Base-by-base conservation (phyloP, 2,329 filamentous ascomycete species). In the Pseudogymnoascus sp. region DNA sequence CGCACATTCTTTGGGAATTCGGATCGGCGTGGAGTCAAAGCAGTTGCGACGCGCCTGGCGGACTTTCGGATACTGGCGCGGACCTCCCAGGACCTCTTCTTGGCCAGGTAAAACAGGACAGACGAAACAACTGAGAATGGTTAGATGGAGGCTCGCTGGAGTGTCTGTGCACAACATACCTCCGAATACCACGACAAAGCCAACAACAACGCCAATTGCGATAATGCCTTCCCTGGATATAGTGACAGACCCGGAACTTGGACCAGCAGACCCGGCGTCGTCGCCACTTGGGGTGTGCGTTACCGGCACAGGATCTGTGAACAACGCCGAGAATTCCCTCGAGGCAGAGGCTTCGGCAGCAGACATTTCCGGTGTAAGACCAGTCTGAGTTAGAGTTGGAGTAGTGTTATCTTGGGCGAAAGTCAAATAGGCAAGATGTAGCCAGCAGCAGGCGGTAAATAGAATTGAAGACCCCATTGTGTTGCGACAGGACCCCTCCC, bases 61-160 rank as follows among this genome's bases (percentile, higher is more conserved):
- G 89, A 92, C 67, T 83, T 84, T 63, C 87, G 83, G 64, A 96
- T 80, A 31, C 82, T 88, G 72, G 90, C 85, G 64, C 87, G 84
- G 68, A 95, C 79, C 68, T 87, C 89, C 91, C 91, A 95, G 75
- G 93, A 89, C 56, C 87, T 85, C 77, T 91, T 92, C 80, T 95
- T 95, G 63, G 91, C 89, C 38, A 93, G 74, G 74, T 88, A 91
- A 77, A 89, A 96, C 29, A 95, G 83, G 66, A 87, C 88, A 89
- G 67, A 42, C 56, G 65, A 69, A 21, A 64, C 67, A 63, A 69
- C 67, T 68, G 61, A 67, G 33, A 62, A 46, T 56, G 62, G 13
- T 10, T 13, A 60, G 60, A 23, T 60, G 40, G 60, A 5, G 26
- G 6, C 40, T 31, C 42, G 3, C 35, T 59, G 15, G 21, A 31